A percentile compares a stretch with the other conserved stretches of the same genome.
Conservation (phyloP, 2,329 filamentous ascomycete species). For the Pochonia chlamydosporia region DNA sequence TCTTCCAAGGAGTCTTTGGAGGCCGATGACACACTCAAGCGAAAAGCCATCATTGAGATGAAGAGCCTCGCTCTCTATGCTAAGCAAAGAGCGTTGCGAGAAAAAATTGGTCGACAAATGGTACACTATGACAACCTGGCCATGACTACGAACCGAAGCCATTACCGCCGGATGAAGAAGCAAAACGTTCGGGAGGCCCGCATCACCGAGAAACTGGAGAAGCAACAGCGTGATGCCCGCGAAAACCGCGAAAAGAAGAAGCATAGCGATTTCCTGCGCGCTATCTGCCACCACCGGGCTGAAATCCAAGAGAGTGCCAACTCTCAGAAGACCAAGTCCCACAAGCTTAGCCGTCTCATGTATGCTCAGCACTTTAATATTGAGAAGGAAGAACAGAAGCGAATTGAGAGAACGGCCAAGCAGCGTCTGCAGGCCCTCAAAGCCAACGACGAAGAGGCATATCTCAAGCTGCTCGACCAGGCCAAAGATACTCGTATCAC, state of each 20-base stretch:
- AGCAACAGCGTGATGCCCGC: constrained; percentile 93
- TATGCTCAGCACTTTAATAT: constrained; percentile 87
- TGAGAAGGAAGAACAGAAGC: constrained; percentile 98
- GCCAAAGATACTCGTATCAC: constrained; percentile 99
- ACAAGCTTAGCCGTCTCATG: constrained; percentile 89
- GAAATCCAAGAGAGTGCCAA: constrained; percentile 67
- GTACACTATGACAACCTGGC: constrained; percentile 92
- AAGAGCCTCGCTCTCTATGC: constrained; percentile 84
- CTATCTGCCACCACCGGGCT: constrained; percentile 74
- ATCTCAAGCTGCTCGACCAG: constrained; percentile 94
- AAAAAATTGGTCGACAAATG: constrained; percentile 86
- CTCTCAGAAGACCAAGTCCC: constrained; percentile 65
- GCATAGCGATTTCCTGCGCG: constrained; percentile 84
- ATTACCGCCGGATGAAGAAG: constrained; percentile 94
- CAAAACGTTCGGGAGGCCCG: constrained; percentile 91
- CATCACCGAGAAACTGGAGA: constrained; percentile 98
- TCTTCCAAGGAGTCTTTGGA: constrained; percentile 60
- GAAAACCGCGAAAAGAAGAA: constrained; percentile 98
- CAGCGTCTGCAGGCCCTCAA: constrained; percentile 98
- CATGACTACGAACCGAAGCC: constrained; percentile 90
- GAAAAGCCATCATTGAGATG: constrained; percentile 90
- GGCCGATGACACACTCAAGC: constrained; percentile 75
- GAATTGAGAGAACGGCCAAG: constrained; percentile 94
- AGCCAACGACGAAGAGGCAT: constrained; percentile 98
- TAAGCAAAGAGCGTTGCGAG: constrained; percentile 80